These are phyloP conservation scores for Dothistroma pini DNA, from an alignment of 2,329 filamentous ascomycete species.

Conservation along the genomic window DNA sequence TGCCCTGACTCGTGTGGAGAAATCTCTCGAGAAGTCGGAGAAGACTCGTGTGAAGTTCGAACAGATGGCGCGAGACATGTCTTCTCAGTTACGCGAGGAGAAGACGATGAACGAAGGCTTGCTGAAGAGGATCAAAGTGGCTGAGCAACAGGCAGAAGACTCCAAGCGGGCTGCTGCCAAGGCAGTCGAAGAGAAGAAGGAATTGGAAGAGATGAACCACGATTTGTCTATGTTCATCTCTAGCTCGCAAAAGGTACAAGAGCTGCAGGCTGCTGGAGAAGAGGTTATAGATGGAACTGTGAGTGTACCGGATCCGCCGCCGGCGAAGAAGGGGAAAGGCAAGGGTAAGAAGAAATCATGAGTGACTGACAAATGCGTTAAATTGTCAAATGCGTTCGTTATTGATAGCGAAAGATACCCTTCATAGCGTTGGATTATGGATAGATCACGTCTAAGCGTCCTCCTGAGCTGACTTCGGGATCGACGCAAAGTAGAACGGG, in stretches of 20 bases:
- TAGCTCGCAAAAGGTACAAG: constrained; percentile 73
- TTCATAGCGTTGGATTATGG: background rate
- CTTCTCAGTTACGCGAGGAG: constrained; percentile 78
- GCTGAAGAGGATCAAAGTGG: constrained; percentile 73
- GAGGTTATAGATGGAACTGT: constrained; percentile 62
- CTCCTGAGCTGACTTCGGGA: no score
- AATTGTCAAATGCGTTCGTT: background rate
- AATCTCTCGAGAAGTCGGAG: constrained; percentile 65
- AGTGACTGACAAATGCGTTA: background rate
- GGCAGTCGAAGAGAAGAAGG: constrained; percentile 55
- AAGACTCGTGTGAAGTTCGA: constrained; percentile 68
- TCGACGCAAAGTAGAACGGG: no score
- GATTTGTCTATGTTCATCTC: constrained; percentile 86
- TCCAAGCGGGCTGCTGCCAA: constrained; percentile 48
- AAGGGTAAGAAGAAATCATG: constrained; percentile 43
- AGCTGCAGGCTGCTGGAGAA: constrained; percentile 58
- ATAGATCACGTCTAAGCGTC: no score
- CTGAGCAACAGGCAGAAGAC: constrained; percentile 56
- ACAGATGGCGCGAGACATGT: constrained; percentile 69
- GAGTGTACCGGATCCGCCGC: constrained; percentile 53
- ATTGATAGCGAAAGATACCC: background rate
- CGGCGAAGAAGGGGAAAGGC: constrained; percentile 43
- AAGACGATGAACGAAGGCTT: constrained; percentile 78
- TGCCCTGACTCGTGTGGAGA: constrained; percentile 66
- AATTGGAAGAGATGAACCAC: constrained; percentile 79